Evolutionary conservation across 2,329 filamentous ascomycete species (phyloP), one percentile per base, ranked within the genome.

Genomic region (Diaporthe sp.): DNA sequence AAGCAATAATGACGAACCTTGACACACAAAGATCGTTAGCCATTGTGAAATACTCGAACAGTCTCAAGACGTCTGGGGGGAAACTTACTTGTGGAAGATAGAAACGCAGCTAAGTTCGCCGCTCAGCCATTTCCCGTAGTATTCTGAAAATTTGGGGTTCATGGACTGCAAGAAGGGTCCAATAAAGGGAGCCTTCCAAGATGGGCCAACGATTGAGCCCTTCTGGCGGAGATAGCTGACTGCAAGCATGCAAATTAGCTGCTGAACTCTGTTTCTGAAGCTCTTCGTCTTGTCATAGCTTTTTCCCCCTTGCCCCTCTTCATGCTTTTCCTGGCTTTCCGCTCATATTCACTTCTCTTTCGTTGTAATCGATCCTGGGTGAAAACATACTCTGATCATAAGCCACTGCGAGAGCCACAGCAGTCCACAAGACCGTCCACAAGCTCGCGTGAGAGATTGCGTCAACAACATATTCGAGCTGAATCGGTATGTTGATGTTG

Each of bases 1-100:
- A 97, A 46, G 96, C 96, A 83, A 99, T 98, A 74, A 99, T 95
- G 78, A 98, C 97, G 84, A 99, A 99, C 84, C 95, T 97, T 97
- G 79, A 7, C 19, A 7, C 19, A 42, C 22, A 62, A 49, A 51
- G 31, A 37, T 61, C 2, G 59, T 77, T 68, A 76, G 78, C n/a
- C 73, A 57, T 49, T 6, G 51, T 72, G 58, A 74, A 46, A 37
- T 8, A 7, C 17, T 37, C 31, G 15, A 31, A 13, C 17, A 31
- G 44, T 42, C 37, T n/a, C 25, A 37, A 28, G 9, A n/a, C 12
- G 34, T 15, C 13, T 8, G 13, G 75, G 17, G 19, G 55, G 25
- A 15, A 39, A 82, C 92, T 80, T 91, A 98, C 95, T 98, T 99
- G 92, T 99, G 97, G 88, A 99, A 99, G 81, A 99, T 95, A 3